phyloP scores from a whole-genome alignment of 768 basidiomycete species.

The Tulasnella sp. region DNA sequence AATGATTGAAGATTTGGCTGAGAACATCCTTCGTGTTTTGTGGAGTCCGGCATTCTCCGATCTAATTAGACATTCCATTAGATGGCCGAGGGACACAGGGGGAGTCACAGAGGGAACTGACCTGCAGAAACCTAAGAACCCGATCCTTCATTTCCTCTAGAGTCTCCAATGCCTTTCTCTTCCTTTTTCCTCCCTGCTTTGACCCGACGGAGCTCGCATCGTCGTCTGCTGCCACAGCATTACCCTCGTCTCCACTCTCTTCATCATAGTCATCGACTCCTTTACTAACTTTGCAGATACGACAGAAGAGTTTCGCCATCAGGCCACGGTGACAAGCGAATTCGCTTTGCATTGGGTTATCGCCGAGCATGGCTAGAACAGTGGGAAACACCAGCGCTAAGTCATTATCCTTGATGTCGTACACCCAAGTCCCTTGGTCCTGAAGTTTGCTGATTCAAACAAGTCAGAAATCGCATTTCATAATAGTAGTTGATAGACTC shows the following conservation, averaged over 20 bases:
- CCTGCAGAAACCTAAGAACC: background rate
- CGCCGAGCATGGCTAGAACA: background rate
- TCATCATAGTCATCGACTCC: background rate
- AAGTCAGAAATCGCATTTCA: background rate
- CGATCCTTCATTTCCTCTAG: background rate
- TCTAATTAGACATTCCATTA: background rate
- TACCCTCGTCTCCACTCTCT: background rate
- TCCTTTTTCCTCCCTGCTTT: background rate
- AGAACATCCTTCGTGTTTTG: background rate
- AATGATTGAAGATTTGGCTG: background rate
- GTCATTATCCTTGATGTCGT: background rate
- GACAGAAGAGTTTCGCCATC: background rate
- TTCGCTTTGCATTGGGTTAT: background rate
- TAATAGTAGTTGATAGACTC: background rate
- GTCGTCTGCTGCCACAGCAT: background rate
- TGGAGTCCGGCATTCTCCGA: background rate
- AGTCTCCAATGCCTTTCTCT: background rate
- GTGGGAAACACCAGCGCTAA: background rate
- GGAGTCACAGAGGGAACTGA: background rate
- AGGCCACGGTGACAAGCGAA: background rate
- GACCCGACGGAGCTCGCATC: conserved; percentile 12
- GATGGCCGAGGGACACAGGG: background rate
- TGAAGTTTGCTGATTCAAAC: background rate
- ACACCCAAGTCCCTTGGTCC: background rate
- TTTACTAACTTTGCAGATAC: background rate